These are phyloP conservation scores for Cercospora sesami DNA, from an alignment of 2,329 filamentous ascomycete species.

Conservation along the genomic window DNA sequence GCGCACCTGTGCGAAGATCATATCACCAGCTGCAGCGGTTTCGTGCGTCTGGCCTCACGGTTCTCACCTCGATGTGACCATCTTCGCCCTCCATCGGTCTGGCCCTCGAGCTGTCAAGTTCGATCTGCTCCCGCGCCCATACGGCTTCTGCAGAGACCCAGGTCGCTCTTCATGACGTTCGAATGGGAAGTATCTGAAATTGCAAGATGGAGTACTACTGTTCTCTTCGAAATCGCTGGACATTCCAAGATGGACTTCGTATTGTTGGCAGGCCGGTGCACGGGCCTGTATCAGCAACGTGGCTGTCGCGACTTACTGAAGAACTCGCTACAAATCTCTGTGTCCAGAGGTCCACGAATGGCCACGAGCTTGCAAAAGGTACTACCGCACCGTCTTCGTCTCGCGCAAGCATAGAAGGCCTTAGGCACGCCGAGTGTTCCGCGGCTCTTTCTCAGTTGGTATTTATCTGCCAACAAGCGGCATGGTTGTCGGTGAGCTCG, in stretches of 20 bases:
- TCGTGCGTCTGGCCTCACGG: background rate
- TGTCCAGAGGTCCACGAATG: constrained; percentile 33
- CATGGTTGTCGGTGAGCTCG: background rate
- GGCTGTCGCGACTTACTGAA: constrained; percentile 44
- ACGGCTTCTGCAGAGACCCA: background rate
- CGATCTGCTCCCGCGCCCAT: background rate
- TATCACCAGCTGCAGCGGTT: background rate
- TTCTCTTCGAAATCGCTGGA: background rate
- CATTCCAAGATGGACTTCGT: background rate
- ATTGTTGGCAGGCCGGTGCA: constrained; percentile 27
- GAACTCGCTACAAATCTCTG: constrained; percentile 42
- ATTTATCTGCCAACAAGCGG: background rate
- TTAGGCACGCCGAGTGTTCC: background rate
- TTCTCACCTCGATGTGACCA: background rate
- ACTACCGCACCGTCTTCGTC: constrained; percentile 36
- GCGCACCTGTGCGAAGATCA: background rate
- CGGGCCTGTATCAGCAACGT: constrained; percentile 46
- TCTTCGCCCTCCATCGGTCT: background rate
- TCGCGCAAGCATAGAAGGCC: background rate
- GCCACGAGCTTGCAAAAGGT: constrained; percentile 35
- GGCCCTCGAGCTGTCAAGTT: background rate
- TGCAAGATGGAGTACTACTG: background rate
- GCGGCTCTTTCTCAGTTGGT: background rate
- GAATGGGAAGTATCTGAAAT: background rate
- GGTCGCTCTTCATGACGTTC: background rate